A percentile compares a stretch with the other conserved stretches of the same genome.
Conservation (phyloP, 306 rosid genomes). For the Cucurbita maxima region DNA sequence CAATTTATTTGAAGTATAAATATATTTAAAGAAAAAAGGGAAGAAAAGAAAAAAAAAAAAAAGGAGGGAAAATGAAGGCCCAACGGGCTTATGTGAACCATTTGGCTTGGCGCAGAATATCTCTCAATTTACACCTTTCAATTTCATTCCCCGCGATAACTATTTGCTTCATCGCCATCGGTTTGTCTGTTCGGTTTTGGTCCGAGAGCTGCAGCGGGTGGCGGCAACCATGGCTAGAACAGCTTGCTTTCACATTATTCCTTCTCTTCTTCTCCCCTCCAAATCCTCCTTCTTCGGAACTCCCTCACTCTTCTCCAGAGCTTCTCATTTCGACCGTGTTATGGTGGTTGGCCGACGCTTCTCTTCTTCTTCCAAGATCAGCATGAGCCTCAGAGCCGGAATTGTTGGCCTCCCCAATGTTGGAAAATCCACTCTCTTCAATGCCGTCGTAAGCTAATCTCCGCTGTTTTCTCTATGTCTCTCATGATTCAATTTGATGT, state of each 20-base stretch:
- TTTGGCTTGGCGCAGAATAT: not conserved
- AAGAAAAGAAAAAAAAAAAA: not conserved
- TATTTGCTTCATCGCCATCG: not conserved
- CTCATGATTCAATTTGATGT: not conserved
- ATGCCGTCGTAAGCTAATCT: slow-evolving; percentile 60
- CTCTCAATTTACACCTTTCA: not conserved
- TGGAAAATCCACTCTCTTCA: slow-evolving; percentile 93
- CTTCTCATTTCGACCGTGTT: slow-evolving; percentile 14
- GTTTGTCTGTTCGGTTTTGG: not conserved
- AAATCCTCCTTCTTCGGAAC: slow-evolving; percentile 30
- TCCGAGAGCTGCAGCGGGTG: not conserved
- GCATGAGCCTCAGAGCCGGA: slow-evolving; percentile 94
- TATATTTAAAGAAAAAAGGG: not conserved
- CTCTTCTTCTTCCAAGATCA: slow-evolving; percentile 50
- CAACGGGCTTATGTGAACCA: not conserved
- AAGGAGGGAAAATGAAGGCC: not conserved
- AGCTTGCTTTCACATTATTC: slow-evolving; percentile 33
- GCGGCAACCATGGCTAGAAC: slow-evolving; percentile 37
- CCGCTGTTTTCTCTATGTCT: not conserved
- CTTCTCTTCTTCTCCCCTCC: slow-evolving; percentile 40
- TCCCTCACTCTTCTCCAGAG: slow-evolving; percentile 21
- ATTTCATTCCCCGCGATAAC: not conserved
- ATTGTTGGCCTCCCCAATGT: slow-evolving; percentile 97
- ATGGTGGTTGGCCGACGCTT: slow-evolving; percentile 32
- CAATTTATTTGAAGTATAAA: too few relatives aligned